Evolutionary conservation across 2,329 filamentous ascomycete genomes (phyloP).

Genomic region (Aspergillus brunneoviolaceus): DNA sequence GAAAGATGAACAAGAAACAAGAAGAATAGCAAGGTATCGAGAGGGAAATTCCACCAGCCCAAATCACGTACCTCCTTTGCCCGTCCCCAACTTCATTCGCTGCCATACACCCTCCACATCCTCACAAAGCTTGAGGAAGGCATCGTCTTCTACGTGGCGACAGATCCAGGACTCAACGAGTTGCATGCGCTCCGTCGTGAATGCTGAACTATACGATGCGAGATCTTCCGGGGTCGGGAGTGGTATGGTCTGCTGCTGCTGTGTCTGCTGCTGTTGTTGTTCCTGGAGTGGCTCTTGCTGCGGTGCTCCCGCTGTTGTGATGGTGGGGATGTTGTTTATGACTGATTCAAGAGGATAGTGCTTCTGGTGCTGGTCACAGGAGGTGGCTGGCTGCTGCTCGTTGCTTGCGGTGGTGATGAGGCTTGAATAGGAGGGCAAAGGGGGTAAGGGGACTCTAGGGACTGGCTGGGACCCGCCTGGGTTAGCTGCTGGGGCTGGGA

Average conservation of each 20-base stretch:
- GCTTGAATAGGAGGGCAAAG: background rate
- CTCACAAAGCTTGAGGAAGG: constrained; percentile 41
- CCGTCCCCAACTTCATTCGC: constrained; percentile 40
- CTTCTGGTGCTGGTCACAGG: background rate
- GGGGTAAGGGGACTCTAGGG: background rate
- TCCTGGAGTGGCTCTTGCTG: too few relatives aligned
- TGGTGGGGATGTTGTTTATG: background rate
- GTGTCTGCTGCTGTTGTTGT: background rate
- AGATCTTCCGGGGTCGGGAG: constrained; percentile 21
- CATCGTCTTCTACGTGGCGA: constrained; percentile 41
- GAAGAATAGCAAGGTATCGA: too few relatives aligned
- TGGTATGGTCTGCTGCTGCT: background rate
- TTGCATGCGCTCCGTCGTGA: constrained; percentile 32
- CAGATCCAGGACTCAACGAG: constrained; percentile 44
- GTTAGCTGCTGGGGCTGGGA: background rate
- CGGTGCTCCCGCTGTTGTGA: background rate
- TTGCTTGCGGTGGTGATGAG: background rate
- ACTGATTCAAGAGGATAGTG: background rate
- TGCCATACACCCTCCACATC: constrained; percentile 43
- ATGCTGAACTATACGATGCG: constrained; percentile 30
- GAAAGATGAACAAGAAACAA: too few relatives aligned
- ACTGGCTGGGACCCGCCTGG: background rate
- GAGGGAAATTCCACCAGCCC: too few relatives aligned
- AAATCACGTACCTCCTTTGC: background rate
- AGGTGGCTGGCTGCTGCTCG: background rate